Base-by-base conservation (phyloP, 177 flowering plant genomes). In the Telopea speciosissima region DNA sequence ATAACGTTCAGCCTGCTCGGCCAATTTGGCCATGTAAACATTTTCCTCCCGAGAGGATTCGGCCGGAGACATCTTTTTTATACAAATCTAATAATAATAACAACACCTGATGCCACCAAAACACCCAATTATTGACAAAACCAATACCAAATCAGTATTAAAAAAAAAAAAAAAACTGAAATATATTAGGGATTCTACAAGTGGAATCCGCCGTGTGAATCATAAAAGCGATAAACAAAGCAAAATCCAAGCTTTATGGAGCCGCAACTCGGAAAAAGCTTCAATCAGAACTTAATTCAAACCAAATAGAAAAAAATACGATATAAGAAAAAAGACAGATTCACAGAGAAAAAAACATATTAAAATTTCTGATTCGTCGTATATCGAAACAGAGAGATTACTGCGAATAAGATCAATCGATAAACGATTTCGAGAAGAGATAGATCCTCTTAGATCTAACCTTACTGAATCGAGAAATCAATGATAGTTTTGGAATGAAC, bases 11-110 rank as follows among this genome's bases (percentile, higher is more conserved):
- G 72, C 72, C 45, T 69, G 72, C 24, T 69, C 72, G 7, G 72
- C 72, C 26, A 69, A 40, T 16, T 69, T 61, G 26, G 72, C 72
- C 72, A 69, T 40, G 65, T 69, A 69, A 5, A 69, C 72, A 61
- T 36, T 69, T 33, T 69, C 72, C 49, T 69, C 72, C 52, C 72
- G 54, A 28, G 72, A 69, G 25, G 56, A 69, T 36, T 69, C 72
- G 1, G 49, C 67, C 24, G 67, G 67, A 65, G 67, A 65, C 67
- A 65, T 65, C 49, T 65, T 65, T 28, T 3, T 28, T 28, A 62
- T 31, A 19, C 44, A 28, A 63, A 63, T 9, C 42, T 58, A 36
- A 36, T 12, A 62, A 25, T 62, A 36, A 36, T 36, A 36, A 36
- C 6, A 36, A 36, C 40, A 65, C 16, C 49, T 36, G 49, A 65